Base-by-base conservation (phyloP, 441 rosid genomes). In the Eugenia klotzschiana region DNA sequence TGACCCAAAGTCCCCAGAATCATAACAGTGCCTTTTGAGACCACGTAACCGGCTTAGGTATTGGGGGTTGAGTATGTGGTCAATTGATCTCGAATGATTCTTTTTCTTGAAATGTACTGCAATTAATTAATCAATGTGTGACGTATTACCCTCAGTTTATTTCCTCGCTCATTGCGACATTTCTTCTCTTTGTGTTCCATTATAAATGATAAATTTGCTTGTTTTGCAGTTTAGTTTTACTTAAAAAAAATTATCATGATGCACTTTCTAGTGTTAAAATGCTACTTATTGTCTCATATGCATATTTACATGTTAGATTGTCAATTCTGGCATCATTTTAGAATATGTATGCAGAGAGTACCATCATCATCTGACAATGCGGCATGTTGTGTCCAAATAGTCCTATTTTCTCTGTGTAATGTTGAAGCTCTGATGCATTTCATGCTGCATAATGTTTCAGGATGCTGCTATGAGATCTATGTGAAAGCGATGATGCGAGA, bases 401-500 rank as follows among this genome's bases (percentile, higher is more conserved):
- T 69, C 18, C 25, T 64, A 9, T 37, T 33, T 37, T 37, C 77
- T 3, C 29, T 5, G 8, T 49, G 37, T 43, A 51, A 49, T 14
- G 23, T 18, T 43, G 27, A 16, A 49, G 81, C 81, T 53, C 54
- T 27, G 41, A 50, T 18, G 56, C 53, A 23, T 79, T 79, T 37
- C 74, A 79, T 50, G 27, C 26, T 43, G 79, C 25, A 37, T 80
- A 41, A 57, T 88, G 46, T 91, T 87, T 82, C 92, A 96, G 98
- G 97, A 23, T 95, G 96, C 89, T 93, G 98, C 94, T 94, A 93
- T 85, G 98, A 96, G 88, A 94, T 96, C 84, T 96, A 93, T 85
- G 98, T 89, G 77, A 93, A 74, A 88, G 93, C 94, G 25, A 82
- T 82, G 3, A 92, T 91, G 95, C 89, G 91, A 80, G 94, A 94